These are phyloP conservation scores for Ophiostoma sp. DNA, from an alignment of 2,329 filamentous ascomycete genomes.

Conservation along the genomic window DNA sequence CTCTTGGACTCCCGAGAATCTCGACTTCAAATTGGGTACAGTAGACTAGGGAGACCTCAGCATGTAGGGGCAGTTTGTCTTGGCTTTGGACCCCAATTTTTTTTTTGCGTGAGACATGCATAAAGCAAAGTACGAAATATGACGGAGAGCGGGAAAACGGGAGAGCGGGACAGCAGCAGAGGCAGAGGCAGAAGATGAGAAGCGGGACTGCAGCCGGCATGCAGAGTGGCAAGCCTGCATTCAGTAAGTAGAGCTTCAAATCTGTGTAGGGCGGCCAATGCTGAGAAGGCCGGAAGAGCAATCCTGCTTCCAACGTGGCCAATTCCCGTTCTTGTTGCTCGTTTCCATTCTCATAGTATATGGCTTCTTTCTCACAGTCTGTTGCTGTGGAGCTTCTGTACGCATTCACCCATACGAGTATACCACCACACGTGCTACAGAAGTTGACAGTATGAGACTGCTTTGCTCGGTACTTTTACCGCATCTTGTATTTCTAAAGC, in stretches of 20 bases:
- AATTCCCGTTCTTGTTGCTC: too few species aligned
- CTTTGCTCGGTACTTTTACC: not conserved
- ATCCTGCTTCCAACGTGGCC: not conserved
- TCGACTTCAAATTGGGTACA: not conserved
- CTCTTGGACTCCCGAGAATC: not conserved
- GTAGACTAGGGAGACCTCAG: not conserved
- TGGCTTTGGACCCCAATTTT: not conserved
- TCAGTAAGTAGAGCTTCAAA: not conserved
- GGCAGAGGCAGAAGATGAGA: not conserved
- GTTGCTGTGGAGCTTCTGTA: not conserved
- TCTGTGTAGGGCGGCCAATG: not conserved
- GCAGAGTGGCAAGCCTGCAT: not conserved
- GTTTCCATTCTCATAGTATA: too few species aligned
- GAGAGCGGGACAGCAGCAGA: not conserved
- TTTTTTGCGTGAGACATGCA: not conserved
- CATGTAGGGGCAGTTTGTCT: not conserved
- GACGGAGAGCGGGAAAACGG: not conserved
- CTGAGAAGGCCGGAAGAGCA: not conserved
- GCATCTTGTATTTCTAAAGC: not conserved
- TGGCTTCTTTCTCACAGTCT: not conserved
- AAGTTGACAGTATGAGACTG: not conserved
- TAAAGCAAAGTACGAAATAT: not conserved
- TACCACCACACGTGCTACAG: not conserved
- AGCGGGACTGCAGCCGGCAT: not conserved
- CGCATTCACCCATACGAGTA: not conserved